These are phyloP conservation scores for Fusarium nodosum DNA, from an alignment of 2,329 filamentous ascomycete genomes.

Conservation along the genomic window DNA sequence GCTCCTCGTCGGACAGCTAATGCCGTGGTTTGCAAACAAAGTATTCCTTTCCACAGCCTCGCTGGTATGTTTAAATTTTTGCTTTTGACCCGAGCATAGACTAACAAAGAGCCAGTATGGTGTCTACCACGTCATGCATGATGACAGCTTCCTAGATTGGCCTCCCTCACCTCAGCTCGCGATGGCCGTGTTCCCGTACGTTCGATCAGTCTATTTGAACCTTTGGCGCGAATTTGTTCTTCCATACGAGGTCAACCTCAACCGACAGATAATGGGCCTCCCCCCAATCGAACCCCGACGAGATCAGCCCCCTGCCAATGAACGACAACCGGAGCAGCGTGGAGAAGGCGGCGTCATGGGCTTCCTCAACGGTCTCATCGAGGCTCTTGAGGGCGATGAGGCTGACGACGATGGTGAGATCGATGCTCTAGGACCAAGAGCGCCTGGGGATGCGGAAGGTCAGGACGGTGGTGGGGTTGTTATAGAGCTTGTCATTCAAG, in stretches of 20 bases:
- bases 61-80: conserved; percentile 53
- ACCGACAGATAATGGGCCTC: conserved; percentile 61
- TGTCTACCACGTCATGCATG: conserved; percentile 60
- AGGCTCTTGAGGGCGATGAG: conserved; percentile 55
- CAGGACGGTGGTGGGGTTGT: conserved; percentile 51
- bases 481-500: conserved; percentile 55
- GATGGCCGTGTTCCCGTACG: conserved; percentile 64
- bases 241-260: conserved; percentile 63
- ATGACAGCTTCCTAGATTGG: conserved; percentile 64
- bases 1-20: conserved; percentile 60
- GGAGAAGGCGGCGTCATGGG: conserved; percentile 53
- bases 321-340: conserved; percentile 40
- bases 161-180: conserved; percentile 67
- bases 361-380: conserved; percentile 55
- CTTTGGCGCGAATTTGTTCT: conserved; percentile 63
- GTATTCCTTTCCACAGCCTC: conserved; percentile 59
- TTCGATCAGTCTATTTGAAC: conserved; percentile 61
- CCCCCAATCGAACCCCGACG: conserved; percentile 50
- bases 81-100: too few relatives aligned
- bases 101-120: conserved; percentile 59
- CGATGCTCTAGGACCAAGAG: conserved; percentile 37
- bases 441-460: conserved; percentile 34
- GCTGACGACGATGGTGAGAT: conserved; percentile 48
- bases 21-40: conserved; percentile 60
- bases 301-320: conserved; percentile 33